A percentile compares a stretch with the other conserved stretches of the same genome.
Conservation (phyloP, 495 filamentous ascomycete genomes). For the Talaromyces stipitatus region DNA sequence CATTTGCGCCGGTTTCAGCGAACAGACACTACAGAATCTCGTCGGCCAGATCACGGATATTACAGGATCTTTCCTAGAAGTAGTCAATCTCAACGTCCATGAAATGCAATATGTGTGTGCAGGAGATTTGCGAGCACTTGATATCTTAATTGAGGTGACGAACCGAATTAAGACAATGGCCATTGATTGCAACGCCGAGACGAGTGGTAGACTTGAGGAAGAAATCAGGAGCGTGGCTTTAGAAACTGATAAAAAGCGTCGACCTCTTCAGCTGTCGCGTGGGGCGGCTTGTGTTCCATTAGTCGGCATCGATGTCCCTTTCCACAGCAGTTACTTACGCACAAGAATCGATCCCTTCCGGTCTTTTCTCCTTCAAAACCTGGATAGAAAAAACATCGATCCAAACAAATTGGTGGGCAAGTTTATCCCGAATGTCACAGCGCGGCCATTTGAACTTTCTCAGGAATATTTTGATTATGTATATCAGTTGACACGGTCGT, state of each 20-base stretch:
- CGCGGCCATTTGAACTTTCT: constrained; percentile 51
- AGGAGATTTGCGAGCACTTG: constrained; percentile 64
- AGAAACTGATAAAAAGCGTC: background rate
- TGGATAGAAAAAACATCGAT: constrained; percentile 12
- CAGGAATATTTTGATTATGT: constrained; percentile 91
- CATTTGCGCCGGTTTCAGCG: constrained; percentile 20
- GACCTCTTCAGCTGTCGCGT: constrained; percentile 12
- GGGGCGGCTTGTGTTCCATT: constrained; percentile 29
- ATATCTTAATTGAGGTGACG: constrained; percentile 76
- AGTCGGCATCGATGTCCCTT: constrained; percentile 35
- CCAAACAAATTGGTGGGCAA: constrained; percentile 22
- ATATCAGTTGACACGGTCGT: constrained; percentile 56
- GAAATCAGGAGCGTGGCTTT: background rate
- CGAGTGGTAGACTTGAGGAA: background rate
- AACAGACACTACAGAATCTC: constrained; percentile 13
- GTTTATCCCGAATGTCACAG: constrained; percentile 32
- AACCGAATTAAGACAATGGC: constrained; percentile 94
- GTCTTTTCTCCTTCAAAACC: constrained; percentile 14
- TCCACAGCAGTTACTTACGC: constrained; percentile 29
- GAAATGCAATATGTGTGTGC: constrained; percentile 38
- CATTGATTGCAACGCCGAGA: constrained; percentile 69
- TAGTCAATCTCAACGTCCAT: constrained; percentile 35
- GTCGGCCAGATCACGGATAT: constrained; percentile 14
- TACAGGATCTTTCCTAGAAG: constrained; percentile 24
- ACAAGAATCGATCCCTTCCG: constrained; percentile 20